Evolutionary conservation across 2,329 filamentous ascomycete species (phyloP).

Genomic region (Claviceps maximensis): DNA sequence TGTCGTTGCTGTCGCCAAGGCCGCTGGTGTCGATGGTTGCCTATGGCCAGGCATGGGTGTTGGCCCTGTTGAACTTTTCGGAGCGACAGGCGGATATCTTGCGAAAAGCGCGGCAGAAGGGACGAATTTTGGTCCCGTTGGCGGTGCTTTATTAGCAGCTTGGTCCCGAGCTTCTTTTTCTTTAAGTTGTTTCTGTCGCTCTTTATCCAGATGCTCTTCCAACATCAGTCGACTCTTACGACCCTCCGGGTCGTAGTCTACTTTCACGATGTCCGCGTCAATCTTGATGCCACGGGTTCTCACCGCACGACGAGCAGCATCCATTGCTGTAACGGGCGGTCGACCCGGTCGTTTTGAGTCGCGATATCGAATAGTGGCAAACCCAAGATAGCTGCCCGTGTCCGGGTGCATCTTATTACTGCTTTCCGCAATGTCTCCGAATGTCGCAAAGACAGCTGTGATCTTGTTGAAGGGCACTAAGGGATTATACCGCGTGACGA

Average conservation of each 20-base stretch:
- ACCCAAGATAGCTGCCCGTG: constrained; percentile 85
- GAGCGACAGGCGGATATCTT: constrained; percentile 64
- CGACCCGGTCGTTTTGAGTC: constrained; percentile 43
- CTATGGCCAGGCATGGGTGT: constrained; percentile 20
- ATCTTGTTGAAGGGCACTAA: constrained; percentile 69
- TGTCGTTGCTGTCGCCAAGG: background rate
- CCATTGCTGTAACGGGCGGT: constrained; percentile 50
- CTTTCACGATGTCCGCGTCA: constrained; percentile 61
- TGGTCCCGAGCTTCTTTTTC: constrained; percentile 18
- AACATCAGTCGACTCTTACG: constrained; percentile 68
- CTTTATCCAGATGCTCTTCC: constrained; percentile 57
- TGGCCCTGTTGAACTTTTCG: constrained; percentile 64
- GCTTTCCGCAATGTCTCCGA: constrained; percentile 78
- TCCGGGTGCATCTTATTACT: constrained; percentile 92
- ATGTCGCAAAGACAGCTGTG: constrained; percentile 61
- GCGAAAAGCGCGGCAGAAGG: constrained; percentile 16
- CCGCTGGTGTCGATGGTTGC: constrained; percentile 5
- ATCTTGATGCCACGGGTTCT: constrained; percentile 66
- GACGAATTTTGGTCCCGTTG: constrained; percentile 24
- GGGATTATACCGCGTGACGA: constrained; percentile 94
- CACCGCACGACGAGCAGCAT: constrained; percentile 71
- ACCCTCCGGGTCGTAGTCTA: constrained; percentile 83
- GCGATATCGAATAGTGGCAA: constrained; percentile 81
- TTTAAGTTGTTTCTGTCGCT: constrained; percentile 45
- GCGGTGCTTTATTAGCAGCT: constrained; percentile 19